phyloP scores from a whole-genome alignment of 1,284 basidiomycete species.

The Garcileccinum viscosum region DNA sequence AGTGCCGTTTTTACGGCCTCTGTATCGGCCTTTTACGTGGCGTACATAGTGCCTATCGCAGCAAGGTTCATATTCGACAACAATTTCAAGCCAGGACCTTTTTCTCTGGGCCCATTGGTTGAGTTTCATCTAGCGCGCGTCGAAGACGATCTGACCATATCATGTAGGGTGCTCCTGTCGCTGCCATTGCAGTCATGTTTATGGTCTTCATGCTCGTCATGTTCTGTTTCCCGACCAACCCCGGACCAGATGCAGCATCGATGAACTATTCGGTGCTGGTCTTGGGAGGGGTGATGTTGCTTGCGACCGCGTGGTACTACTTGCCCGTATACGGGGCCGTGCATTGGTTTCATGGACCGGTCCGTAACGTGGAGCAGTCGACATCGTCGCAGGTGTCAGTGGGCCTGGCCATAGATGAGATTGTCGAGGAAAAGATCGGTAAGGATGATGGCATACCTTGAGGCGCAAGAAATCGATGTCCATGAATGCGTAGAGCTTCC shows the following conservation, averaged over 20 bases:
- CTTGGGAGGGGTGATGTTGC: slow-evolving; percentile 30
- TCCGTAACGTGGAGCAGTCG: slow-evolving; percentile 6
- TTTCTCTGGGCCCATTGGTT: slow-evolving; percentile 42
- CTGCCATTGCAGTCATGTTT: slow-evolving; percentile 31
- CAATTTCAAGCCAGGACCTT: slow-evolving; percentile 37
- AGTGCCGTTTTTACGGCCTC: slow-evolving; percentile 37
- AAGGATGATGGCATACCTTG: background rate
- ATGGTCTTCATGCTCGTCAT: slow-evolving; percentile 39
- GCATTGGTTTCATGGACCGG: slow-evolving; percentile 36
- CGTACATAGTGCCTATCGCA: slow-evolving; percentile 33
- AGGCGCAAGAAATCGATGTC: background rate
- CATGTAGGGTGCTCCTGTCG: slow-evolving; percentile 32
- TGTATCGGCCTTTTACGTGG: slow-evolving; percentile 23
- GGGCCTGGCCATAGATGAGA: background rate
- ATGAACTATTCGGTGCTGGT: slow-evolving; percentile 42
- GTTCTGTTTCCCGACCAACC: slow-evolving; percentile 33
- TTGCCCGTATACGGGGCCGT: slow-evolving; percentile 36
- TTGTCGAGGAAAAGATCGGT: background rate
- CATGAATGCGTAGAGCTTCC: background rate
- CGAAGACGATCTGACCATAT: background rate
- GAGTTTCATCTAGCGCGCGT: background rate
- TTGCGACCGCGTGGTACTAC: slow-evolving; percentile 37
- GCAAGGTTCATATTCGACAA: slow-evolving; percentile 34
- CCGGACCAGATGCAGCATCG: slow-evolving; percentile 11
- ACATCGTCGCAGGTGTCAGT: background rate